Base-by-base conservation (phyloP, 345 rosid species). In the Melaleuca alternifolia region DNA sequence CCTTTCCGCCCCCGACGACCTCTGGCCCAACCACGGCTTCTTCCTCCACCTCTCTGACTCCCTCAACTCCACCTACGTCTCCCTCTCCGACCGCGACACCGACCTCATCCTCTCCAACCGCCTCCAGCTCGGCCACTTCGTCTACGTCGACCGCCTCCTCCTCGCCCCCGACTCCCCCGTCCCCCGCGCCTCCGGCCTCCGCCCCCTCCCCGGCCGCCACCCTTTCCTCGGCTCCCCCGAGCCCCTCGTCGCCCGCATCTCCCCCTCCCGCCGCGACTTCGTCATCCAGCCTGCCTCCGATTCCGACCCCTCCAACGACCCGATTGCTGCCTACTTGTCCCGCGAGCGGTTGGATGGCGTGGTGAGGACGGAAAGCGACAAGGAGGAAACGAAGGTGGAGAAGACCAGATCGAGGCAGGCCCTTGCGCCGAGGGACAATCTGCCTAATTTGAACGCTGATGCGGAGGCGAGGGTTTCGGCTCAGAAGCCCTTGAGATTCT, bases 111-210 rank as follows among this genome's bases (percentile, higher is more conserved):
- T 97, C 89, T 90, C 90, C 86, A 97, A 96, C 88, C 94, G 98
- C 52, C 99, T 97, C 86, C 99, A 97, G 92, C 96, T 97, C n/a
- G 99, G 99, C 33, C 99, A 97, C 85, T 96, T 97, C 84, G 96
- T 95, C 62, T 92, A 95, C 90, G 91, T 96, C 3, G 99, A 96
- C 52, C 98, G 99, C 86, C 93, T 97, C 88, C 91, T 94, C 48
- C 93, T 96, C 85, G 92, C 93, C 48, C 85, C 85, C 24, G 54
- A 28, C 85, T 91, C 96, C n/a, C 99, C 99, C 5, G 93, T 97
- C 85, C 99, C 98, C 21, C 92, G 93, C 85, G 98, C 91, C 71
- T 89, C 90, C 85, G 98, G 96, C 26, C 92, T 97, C 86, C 98
- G 98, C 37, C 97, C 98, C 10, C 94, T 93, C n/a, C 93, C 98